These are phyloP conservation scores for Eryngium alpinum DNA, from an alignment of 140 eudicot species.

Conservation along the genomic window DNA sequence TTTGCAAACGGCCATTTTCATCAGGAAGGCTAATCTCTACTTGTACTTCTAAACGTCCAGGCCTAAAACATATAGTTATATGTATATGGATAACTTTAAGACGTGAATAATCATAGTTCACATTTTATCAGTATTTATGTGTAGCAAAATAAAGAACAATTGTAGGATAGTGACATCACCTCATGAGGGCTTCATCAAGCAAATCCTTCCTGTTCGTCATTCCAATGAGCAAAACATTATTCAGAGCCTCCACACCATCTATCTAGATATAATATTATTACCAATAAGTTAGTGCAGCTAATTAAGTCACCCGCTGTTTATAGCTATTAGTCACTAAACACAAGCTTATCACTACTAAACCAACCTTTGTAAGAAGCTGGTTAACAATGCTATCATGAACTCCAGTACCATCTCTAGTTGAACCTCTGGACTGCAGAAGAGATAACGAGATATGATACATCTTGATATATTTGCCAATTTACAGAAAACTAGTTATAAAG, in stretches of 20 bases:
- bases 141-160: too few species aligned
- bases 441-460: not conserved
- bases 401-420: conserved; percentile 99
- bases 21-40: conserved; percentile 98
- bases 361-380: conserved; percentile 98
- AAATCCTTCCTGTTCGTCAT: conserved; percentile 98
- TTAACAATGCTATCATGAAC: conserved; percentile 98
- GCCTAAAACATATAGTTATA: conserved; percentile 40
- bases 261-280: conserved; percentile 35
- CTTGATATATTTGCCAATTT: not conserved
- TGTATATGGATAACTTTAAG: not conserved
- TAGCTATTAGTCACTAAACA: not conserved
- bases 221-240: conserved; percentile 92
- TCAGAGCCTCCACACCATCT: conserved; percentile 97
- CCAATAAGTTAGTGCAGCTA: not conserved
- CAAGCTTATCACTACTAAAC: conserved; percentile 17
- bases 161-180: conserved; percentile 35
- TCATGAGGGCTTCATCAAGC: conserved; percentile 97
- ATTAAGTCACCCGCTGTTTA: not conserved
- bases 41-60: conserved; percentile 98
- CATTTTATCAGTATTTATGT: too few species aligned
- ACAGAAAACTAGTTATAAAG: not conserved
- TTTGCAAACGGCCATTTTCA: conserved; percentile 90
- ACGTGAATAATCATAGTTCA: not conserved
- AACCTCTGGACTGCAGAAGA: conserved; percentile 89